Conservation (phyloP, 1,284 basidiomycete genomes). For the Apiotrichum mycotoxinovorans region DNA sequence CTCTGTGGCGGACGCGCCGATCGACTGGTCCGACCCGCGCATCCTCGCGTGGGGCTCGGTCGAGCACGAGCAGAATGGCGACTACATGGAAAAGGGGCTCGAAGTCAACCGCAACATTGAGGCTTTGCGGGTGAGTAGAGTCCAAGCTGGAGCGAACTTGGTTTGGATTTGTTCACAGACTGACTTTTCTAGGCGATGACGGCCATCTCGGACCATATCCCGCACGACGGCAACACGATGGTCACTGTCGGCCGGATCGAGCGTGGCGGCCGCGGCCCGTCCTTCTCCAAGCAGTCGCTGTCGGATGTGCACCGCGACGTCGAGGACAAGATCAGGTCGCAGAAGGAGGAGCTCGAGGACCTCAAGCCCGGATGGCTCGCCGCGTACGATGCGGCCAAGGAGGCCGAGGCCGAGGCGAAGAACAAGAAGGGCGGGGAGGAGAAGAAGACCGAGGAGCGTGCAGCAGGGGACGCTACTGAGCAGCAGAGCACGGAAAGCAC, state of each 20-base stretch:
- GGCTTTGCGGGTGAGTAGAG: constrained; percentile 12
- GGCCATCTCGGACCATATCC: constrained; percentile 12
- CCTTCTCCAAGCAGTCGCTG: constrained; percentile 19
- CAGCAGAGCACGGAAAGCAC: too few relatives aligned
- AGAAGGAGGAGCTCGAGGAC: constrained; percentile 29
- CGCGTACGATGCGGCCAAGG: constrained; percentile 19
- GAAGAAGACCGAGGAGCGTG: background rate
- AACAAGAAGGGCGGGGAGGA: constrained; percentile 2
- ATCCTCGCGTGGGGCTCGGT: constrained; percentile 35
- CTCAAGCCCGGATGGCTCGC: constrained; percentile 41
- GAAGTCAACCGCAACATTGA: constrained; percentile 24
- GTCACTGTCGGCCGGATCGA: constrained; percentile 17
- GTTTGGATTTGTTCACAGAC: background rate
- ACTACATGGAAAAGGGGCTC: constrained; percentile 29
- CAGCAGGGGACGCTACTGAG: background rate
- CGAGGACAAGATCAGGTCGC: constrained; percentile 23
- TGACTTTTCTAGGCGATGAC: constrained; percentile 22
- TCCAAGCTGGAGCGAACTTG: too few relatives aligned
- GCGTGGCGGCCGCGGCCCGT: background rate
- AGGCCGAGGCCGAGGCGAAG: background rate
- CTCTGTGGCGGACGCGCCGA: constrained; percentile 16
- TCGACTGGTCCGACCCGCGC: constrained; percentile 42
- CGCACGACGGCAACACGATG: constrained; percentile 14
- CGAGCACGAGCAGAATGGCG: constrained; percentile 37
- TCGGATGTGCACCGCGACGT: constrained; percentile 28